Conservation (phyloP, 2,329 filamentous ascomycete species). For the Apiospora hydei region DNA sequence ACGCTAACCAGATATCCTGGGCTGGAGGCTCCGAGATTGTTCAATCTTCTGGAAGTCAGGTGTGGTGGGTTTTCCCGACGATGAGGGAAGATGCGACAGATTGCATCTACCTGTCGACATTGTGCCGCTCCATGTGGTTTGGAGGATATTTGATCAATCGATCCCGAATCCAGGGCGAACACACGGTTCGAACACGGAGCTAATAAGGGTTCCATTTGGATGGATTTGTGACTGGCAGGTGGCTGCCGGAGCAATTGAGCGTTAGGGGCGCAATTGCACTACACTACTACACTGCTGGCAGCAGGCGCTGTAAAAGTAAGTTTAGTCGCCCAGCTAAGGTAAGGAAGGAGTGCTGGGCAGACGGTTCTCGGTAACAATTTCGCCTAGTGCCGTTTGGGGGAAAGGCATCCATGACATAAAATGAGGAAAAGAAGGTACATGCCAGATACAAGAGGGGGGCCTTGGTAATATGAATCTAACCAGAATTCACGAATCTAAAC, state of each 20-base stretch:
- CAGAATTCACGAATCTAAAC: slow-evolving; percentile 10
- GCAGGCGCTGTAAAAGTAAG: background rate
- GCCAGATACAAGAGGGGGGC: background rate
- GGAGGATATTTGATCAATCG: no score
- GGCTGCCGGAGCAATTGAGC: background rate
- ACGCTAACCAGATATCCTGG: slow-evolving; percentile 4
- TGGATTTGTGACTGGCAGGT: background rate
- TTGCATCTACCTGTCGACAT: background rate
- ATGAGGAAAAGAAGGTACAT: slow-evolving; percentile 2
- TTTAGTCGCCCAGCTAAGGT: background rate
- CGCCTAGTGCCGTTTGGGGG: background rate
- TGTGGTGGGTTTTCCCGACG: background rate
- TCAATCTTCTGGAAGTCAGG: slow-evolving; percentile 17
- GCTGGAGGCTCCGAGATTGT: slow-evolving; percentile 5
- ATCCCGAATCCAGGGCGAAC: no score
- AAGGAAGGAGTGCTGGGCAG: slow-evolving; percentile 3
- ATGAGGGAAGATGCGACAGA: background rate
- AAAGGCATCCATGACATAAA: background rate
- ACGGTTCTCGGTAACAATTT: slow-evolving; percentile 11
- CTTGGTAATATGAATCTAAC: slow-evolving; percentile 6
- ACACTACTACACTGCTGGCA: background rate
- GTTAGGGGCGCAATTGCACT: background rate
- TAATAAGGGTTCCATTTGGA: background rate
- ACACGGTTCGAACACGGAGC: background rate
- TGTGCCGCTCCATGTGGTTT: background rate